A percentile compares a stretch with the other conserved stretches of the same genome.
Conservation (phyloP, 2,329 filamentous ascomycete genomes). For the Penicillium crustosum region DNA sequence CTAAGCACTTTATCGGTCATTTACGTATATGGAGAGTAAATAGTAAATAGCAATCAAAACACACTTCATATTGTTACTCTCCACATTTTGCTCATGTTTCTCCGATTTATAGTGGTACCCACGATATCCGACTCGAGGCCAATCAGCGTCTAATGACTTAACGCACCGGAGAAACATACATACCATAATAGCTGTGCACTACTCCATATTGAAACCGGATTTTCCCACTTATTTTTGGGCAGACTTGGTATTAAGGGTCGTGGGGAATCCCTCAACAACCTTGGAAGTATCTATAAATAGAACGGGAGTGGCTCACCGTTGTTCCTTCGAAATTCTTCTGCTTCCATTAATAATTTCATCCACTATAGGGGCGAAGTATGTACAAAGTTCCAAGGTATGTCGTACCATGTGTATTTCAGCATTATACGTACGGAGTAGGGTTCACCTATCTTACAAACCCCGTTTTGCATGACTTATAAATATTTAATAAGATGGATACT, state of each 20-base stretch:
- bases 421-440: no score
- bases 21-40: no score
- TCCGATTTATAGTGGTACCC: not conserved
- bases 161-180: not conserved
- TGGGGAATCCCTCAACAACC: not conserved
- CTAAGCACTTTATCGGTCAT: no score
- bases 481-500: not conserved
- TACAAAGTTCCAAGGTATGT: no score
- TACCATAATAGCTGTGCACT: not conserved
- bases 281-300: not conserved
- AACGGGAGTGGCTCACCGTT: not conserved
- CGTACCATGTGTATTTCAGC: no score
- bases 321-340: no score
- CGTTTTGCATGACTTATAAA: not conserved
- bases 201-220: not conserved
- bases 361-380: no score
- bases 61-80: not conserved
- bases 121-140: conserved; percentile 8
- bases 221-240: not conserved
- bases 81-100: conserved; percentile 5
- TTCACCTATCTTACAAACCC: no score
- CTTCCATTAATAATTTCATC: not conserved
- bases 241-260: no score
- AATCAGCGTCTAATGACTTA: conserved; percentile 1
- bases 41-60: no score